Percentiles rank a stretch among this genome's conserved stretches.
Conservation (phyloP, 805 yeast genomes). For the Metschnikowia peoriensis region DNA sequence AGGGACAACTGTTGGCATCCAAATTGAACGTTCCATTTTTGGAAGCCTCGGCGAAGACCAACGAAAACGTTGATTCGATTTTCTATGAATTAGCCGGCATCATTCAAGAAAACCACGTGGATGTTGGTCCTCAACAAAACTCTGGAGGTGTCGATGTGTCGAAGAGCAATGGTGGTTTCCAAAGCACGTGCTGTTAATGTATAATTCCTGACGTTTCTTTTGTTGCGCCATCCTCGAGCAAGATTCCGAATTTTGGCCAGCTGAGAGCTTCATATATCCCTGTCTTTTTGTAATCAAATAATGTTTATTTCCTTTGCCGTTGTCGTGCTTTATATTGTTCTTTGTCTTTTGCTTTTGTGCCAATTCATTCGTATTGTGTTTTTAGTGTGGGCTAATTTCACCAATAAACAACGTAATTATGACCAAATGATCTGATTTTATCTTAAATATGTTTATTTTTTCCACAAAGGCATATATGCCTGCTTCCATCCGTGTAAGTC, state of each 20-base stretch:
- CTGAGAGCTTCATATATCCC: not conserved
- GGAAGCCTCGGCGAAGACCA: conserved; percentile 95
- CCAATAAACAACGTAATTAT: too few species aligned
- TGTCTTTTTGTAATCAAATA: not conserved
- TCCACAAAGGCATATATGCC: not conserved
- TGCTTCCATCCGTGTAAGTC: not conserved
- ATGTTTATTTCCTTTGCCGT: not conserved
- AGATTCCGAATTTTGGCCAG: not conserved
- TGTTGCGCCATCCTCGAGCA: not conserved
- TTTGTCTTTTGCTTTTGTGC: too few species aligned
- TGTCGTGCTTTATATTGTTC: not conserved
- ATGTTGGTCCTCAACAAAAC: conserved; percentile 31
- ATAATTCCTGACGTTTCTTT: not conserved
- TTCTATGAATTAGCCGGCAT: conserved; percentile 85
- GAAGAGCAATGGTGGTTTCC: conserved; percentile 24
- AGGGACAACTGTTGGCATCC: conserved; percentile 85
- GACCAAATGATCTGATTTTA: not conserved
- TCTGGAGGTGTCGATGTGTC: conserved; percentile 40
- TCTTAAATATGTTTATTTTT: not conserved
- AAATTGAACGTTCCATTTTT: conserved; percentile 87
- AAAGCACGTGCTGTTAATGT: conserved; percentile 41
- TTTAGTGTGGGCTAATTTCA: too few species aligned
- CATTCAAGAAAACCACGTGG: conserved; percentile 74
- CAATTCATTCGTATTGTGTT: too few species aligned
- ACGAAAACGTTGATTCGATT: conserved; percentile 86